A percentile compares a stretch with the other conserved stretches of the same genome.
Evolutionary conservation across 441 rosid genomes (phyloP).

Genomic region (Populus trichocarpa): DNA sequence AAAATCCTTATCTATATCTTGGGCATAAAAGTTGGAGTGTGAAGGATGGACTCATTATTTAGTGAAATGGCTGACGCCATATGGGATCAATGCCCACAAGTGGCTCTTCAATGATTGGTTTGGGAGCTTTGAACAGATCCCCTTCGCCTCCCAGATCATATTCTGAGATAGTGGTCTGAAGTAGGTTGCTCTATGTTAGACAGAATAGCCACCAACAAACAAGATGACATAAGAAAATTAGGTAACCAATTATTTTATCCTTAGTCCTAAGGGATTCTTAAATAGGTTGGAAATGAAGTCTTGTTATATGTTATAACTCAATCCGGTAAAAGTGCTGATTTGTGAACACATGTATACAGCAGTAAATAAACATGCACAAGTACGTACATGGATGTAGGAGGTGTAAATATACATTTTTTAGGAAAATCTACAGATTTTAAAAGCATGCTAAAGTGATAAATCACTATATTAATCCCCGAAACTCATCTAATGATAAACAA

Average conservation of each 20-base stretch:
- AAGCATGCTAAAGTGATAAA: neutral
- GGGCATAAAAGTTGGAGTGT: too few species aligned
- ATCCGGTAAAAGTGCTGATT: neutral
- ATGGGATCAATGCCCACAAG: constrained; percentile 61
- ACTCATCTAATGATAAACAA: too few species aligned
- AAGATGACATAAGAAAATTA: neutral
- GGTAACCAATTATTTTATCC: neutral
- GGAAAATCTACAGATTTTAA: neutral
- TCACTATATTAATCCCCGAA: too few species aligned
- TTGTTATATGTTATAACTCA: neutral
- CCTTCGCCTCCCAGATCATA: constrained; percentile 89
- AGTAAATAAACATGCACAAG: neutral
- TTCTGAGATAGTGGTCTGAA: constrained; percentile 53
- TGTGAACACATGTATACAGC: constrained; percentile 1
- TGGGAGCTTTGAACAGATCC: constrained; percentile 90
- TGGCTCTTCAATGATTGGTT: constrained; percentile 74
- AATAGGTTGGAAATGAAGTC: neutral
- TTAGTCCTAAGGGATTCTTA: neutral
- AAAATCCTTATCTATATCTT: too few species aligned
- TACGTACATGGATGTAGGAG: neutral
- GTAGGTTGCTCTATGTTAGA: constrained; percentile 47
- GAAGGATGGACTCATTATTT: too few species aligned
- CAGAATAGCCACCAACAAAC: constrained; percentile 13
- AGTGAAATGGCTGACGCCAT: constrained; percentile 64
- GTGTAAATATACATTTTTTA: neutral